phyloP scores from a whole-genome alignment of 768 basidiomycete species.

The Gymnopilus dilepis region DNA sequence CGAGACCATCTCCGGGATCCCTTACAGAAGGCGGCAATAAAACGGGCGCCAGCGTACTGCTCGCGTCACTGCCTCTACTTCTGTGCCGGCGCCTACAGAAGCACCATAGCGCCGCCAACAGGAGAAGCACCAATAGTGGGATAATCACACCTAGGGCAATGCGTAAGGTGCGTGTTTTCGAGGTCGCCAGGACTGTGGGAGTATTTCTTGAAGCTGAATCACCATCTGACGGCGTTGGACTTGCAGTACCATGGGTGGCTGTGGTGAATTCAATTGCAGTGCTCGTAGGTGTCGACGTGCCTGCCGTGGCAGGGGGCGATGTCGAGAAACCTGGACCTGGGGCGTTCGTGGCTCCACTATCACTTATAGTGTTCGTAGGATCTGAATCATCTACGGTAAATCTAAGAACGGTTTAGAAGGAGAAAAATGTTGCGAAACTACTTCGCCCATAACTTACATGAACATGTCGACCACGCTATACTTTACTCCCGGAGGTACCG shows the following conservation, averaged over 20 bases:
- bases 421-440: background rate
- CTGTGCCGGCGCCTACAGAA: background rate
- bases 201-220: background rate
- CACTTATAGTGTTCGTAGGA: background rate
- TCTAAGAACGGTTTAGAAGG: background rate
- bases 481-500: conserved; percentile 1
- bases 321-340: background rate
- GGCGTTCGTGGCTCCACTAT: background rate
- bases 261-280: background rate
- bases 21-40: background rate
- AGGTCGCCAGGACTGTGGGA: background rate
- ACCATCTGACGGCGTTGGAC: background rate
- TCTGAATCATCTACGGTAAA: background rate
- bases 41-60: background rate
- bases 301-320: background rate
- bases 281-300: background rate
- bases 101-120: background rate
- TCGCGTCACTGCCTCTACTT: background rate
- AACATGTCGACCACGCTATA: conserved; percentile 17
- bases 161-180: background rate
- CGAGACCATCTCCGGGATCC: background rate
- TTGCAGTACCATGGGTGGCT: background rate
- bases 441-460: conserved; percentile 13
- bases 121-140: background rate
- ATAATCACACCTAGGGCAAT: background rate